Conservation (phyloP, 495 filamentous ascomycete genomes). For the Penicillium cataractarum region DNA sequence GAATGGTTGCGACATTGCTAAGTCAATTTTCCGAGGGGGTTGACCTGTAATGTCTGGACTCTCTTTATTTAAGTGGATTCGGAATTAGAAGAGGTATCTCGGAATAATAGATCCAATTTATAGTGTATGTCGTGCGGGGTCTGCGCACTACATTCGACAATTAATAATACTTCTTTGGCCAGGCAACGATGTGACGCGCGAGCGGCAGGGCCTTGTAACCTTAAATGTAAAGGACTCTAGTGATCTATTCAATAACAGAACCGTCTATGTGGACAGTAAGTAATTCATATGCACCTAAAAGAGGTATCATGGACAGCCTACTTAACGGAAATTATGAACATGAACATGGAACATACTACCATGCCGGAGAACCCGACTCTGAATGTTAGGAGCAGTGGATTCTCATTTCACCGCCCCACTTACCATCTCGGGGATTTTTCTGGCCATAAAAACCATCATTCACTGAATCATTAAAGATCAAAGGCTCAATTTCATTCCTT, state of each 20-base stretch:
- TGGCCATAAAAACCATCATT: not conserved
- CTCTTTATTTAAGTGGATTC: not conserved
- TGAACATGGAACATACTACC: too few relatives aligned
- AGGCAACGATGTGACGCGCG: not conserved
- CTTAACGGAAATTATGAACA: not conserved
- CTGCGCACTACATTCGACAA: not conserved
- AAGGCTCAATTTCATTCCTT: not conserved
- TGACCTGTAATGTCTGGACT: not conserved
- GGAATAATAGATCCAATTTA: not conserved
- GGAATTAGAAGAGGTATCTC: not conserved
- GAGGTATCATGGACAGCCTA: not conserved
- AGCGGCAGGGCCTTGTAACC: not conserved
- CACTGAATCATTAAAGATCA: not conserved
- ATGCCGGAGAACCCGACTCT: too few relatives aligned
- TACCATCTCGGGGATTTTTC: not conserved
- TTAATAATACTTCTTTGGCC: not conserved
- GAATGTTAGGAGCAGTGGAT: too few relatives aligned
- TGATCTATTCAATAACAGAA: too few relatives aligned
- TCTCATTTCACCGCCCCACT: not conserved
- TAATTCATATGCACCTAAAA: not conserved
- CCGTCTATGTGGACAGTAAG: too few relatives aligned
- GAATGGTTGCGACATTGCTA: slow-evolving; percentile 34
- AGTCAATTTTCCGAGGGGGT: too few relatives aligned
- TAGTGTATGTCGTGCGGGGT: not conserved
- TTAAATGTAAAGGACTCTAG: too few relatives aligned